These are phyloP conservation scores for Funneliformis caledonium DNA, from an alignment of 371 early-diverging fungal genomes.

Conservation along the genomic window DNA sequence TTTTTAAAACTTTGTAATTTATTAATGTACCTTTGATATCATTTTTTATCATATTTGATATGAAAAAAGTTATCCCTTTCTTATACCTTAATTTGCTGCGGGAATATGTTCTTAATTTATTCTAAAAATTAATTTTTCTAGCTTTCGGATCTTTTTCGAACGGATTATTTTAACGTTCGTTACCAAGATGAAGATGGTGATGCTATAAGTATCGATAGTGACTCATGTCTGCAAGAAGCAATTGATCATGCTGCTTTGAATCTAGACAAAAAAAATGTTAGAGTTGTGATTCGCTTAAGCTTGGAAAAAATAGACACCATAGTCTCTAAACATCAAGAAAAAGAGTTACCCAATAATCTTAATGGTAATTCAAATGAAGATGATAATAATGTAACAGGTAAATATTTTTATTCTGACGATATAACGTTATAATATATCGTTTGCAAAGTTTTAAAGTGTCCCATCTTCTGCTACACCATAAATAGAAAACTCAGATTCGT, in stretches of 20 bases:
- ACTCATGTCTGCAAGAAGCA: slow-evolving; percentile 8
- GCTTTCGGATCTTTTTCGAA: slow-evolving; percentile 3
- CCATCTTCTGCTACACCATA: background rate
- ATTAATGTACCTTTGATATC: background rate
- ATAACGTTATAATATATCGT: background rate
- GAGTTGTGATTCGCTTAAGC: background rate
- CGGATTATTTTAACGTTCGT: slow-evolving; percentile 20
- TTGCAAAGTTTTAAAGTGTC: background rate
- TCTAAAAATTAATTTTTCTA: background rate
- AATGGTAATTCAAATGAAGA: background rate
- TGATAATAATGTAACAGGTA: background rate
- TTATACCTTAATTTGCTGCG: background rate
- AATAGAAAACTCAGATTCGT: background rate
- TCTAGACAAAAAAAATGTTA: background rate
- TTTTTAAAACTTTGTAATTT: too few species aligned
- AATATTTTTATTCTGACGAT: background rate
- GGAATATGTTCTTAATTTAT: background rate
- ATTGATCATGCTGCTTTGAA: background rate
- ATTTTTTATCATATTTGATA: background rate
- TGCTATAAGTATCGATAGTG: slow-evolving; percentile 8
- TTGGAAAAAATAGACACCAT: background rate
- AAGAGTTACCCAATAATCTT: background rate
- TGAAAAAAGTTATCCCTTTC: background rate
- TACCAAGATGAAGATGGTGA: slow-evolving; percentile 30
- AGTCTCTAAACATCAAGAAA: background rate